phyloP scores from a whole-genome alignment of 2,329 filamentous ascomycete genomes.

The Clonostachys chloroleuca region DNA sequence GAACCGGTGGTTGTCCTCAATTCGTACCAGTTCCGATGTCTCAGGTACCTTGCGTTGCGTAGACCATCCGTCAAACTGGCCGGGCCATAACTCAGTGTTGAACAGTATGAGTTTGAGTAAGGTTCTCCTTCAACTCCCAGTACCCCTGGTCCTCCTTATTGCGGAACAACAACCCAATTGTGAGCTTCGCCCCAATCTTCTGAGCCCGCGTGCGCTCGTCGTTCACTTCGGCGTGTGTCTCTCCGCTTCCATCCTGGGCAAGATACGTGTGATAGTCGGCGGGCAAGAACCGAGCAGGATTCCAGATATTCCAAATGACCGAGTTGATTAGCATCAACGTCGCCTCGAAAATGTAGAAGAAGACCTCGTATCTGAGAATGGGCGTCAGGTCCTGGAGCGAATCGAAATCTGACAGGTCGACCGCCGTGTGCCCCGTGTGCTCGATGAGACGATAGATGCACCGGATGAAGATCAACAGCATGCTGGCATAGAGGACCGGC shows the following conservation, averaged over 20 bases:
- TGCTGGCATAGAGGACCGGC: constrained; percentile 37
- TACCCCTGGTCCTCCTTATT: no score
- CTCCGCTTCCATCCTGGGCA: constrained; percentile 42
- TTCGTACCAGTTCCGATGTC: no score
- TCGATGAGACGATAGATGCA: constrained; percentile 50
- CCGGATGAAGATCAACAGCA: constrained; percentile 39
- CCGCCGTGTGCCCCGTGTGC: constrained; percentile 22
- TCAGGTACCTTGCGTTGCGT: no score
- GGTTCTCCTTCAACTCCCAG: no score
- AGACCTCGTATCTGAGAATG: constrained; percentile 50
- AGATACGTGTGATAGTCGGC: constrained; percentile 43
- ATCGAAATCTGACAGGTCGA: constrained; percentile 6
- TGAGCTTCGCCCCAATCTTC: not conserved
- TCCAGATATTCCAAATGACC: constrained; percentile 41
- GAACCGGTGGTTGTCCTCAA: no score
- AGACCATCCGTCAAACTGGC: no score
- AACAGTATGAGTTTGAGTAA: no score
- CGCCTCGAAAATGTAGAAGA: constrained; percentile 55
- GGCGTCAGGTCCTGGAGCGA: constrained; percentile 21
- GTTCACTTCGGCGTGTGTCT: constrained; percentile 41
- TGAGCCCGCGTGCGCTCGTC: constrained; percentile 21
- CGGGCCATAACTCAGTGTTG: no score
- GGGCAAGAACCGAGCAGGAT: constrained; percentile 47
- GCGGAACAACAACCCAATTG: no score
- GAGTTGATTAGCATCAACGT: constrained; percentile 46